Base-by-base conservation (phyloP, 108 stramenopile genomes). In the Seminavis robusta region DNA sequence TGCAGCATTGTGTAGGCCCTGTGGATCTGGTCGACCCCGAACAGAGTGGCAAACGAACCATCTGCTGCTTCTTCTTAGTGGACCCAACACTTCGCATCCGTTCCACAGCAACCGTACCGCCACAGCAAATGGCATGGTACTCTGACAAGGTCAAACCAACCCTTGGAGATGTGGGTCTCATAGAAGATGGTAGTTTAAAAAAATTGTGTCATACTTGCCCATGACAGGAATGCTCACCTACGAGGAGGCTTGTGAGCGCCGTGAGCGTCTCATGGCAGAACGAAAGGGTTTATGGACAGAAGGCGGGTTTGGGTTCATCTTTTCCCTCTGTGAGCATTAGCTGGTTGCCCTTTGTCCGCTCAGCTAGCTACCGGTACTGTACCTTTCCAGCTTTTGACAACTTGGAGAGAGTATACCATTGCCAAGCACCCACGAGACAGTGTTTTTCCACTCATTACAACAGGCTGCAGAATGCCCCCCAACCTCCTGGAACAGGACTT, bases 271-370 rank as follows among this genome's bases (percentile, higher is more conserved):
- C 28, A 49, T 49, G 48, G 48, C n/a, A n/a, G n/a, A n/a, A 49
- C 4, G 48, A 49, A 26, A n/a, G 48, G 23, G 8, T 23, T 26
- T 3, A 8, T 26, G 23, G 5, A 6, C 4, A 8, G 28, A 8
- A 5, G 5, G 48, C 26, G 6, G 23, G 21, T 9, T n/a, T 8
- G 4, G 48, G 29, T 25, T 7, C 8, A 17, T 27, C 8, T 49
- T 49, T 29, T 49, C 48, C 28, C 21, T 49, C 26, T 49, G 48
- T 27, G 48, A 49, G 15, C 48, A 59, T 19, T 34, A 43, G 56
- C 64, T 5, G n/a, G n/a, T n/a, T n/a, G n/a, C n/a, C n/a, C n/a
- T n/a, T n/a, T n/a, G n/a, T n/a, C n/a, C n/a, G n/a, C n/a, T n/a
- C n/a, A n/a, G n/a, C n/a, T n/a, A n/a, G n/a, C n/a, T n/a, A n/a